A percentile compares a stretch with the other conserved stretches of the same genome.
Conservation (phyloP, 805 yeast genomes). For the Spathaspora passalidarum region DNA sequence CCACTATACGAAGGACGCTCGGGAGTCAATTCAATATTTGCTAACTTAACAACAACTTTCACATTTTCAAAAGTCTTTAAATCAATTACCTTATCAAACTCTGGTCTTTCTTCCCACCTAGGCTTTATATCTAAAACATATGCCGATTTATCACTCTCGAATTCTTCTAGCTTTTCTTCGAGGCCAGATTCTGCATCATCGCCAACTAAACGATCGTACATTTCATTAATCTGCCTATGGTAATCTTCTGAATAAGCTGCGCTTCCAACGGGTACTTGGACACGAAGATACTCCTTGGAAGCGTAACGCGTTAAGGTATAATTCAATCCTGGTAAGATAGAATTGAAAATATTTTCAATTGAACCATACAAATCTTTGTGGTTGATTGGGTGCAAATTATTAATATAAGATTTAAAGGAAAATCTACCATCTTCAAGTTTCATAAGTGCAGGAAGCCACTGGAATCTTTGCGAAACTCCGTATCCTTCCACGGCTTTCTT, state of each 20-base stretch:
- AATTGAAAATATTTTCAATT: slow-evolving; percentile 29
- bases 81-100: slow-evolving; percentile 12
- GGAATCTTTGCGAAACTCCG: slow-evolving; percentile 25
- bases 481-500: slow-evolving; percentile 11
- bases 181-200: slow-evolving; percentile 8
- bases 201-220: slow-evolving; percentile 6
- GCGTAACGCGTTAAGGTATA: slow-evolving; percentile 22
- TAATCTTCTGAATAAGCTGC: slow-evolving; percentile 11
- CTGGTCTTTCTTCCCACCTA: slow-evolving; percentile 6
- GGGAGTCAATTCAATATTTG: slow-evolving; percentile 40
- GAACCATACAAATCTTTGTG: slow-evolving; percentile 22
- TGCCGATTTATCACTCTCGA: slow-evolving; percentile 7
- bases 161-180: slow-evolving; percentile 7
- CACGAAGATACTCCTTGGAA: slow-evolving; percentile 14
- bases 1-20: slow-evolving; percentile 37
- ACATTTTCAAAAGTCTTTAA: slow-evolving; percentile 17
- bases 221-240: slow-evolving; percentile 1
- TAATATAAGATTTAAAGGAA: slow-evolving; percentile 34
- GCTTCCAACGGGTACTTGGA: slow-evolving; percentile 12
- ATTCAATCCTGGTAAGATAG: slow-evolving; percentile 31
- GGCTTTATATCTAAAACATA: slow-evolving; percentile 9
- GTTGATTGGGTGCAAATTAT: slow-evolving; percentile 35
- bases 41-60: slow-evolving; percentile 39
- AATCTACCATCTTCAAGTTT: slow-evolving; percentile 6
- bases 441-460: slow-evolving; percentile 36